Base-by-base conservation (phyloP, 306 rosid genomes). In the Quercus mongolica region DNA sequence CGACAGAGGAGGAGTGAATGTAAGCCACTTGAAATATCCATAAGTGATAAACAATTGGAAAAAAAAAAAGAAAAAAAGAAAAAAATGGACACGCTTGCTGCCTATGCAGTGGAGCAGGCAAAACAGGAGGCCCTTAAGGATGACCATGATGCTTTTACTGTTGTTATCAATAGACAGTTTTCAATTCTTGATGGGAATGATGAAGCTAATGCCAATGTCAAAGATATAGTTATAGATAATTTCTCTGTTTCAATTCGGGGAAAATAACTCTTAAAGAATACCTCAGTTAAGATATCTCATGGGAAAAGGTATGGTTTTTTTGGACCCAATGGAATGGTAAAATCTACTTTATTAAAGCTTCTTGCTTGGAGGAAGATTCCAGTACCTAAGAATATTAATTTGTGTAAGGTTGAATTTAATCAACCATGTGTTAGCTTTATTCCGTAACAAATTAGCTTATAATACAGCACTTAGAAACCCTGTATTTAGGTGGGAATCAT, bases 81-180 rank as follows among this genome's bases (percentile, higher is more conserved):
- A 89, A 79, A 90, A 89, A 21, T 21, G 77, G 89, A 88, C 30
- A 25, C 83, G 78, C 76, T 88, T 78, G 91, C 88, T 44, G 87
- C 90, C 30, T 55, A 85, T 65, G 86, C 83, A 33, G 82, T 68
- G 41, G 88, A 86, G 76, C 89, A 68, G 71, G 91, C 91, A 55
- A 88, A 84, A 83, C 67, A 73, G 76, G 91, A 87, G 55, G 94
- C 88, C 73, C 88, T 90, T 54, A 88, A 65, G 77, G 91, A 91
- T 64, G 92, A 91, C 69, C 92, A 79, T 23, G 91, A 91, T 87
- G 95, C 95, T 68, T 91, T 91, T 82, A 89, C 92, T 69, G 92
- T 91, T 59, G 90, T 89, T 52, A 88, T 88, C n/a, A 89, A 90
- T 57, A 91, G 91, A 49, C 84, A 86, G 11, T 70, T 84, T 28